Evolutionary conservation across 2,329 filamentous ascomycete species (phyloP).

Genomic region (Aspergillus japonicus): DNA sequence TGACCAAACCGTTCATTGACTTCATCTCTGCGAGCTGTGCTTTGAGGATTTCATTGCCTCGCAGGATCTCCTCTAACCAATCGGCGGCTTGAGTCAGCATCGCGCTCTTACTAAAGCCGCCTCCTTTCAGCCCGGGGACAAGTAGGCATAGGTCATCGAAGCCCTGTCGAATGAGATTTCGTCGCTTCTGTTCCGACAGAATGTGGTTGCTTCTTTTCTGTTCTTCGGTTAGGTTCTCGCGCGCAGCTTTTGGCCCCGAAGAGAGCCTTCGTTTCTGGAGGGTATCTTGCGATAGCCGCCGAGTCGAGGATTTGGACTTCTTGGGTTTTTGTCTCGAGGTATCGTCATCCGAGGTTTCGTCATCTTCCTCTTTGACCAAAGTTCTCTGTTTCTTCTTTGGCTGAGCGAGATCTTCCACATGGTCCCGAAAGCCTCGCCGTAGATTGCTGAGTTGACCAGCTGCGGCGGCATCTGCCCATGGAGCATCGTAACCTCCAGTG

Average conservation of each 20-base stretch:
- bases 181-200: conserved; percentile 79
- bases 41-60: conserved; percentile 64
- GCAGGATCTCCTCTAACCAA: conserved; percentile 71
- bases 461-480: conserved; percentile 18
- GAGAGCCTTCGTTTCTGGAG: conserved; percentile 37
- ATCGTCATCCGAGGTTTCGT: conserved; percentile 36
- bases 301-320: conserved; percentile 49
- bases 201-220: conserved; percentile 87
- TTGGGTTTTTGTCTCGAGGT: conserved; percentile 41
- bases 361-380: conserved; percentile 43
- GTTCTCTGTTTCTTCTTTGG: conserved; percentile 35
- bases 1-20: conserved; percentile 36
- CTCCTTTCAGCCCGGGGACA: conserved; percentile 71
- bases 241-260: conserved; percentile 30
- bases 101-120: conserved; percentile 79
- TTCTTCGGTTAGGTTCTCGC: conserved; percentile 69
- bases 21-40: conserved; percentile 54
- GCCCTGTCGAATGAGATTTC: conserved; percentile 76
- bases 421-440: conserved; percentile 17
- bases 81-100: conserved; percentile 73
- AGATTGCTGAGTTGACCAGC: conserved; percentile 10
- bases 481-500: conserved; percentile 10
- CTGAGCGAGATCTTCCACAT: conserved; percentile 25
- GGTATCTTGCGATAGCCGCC: conserved; percentile 36
- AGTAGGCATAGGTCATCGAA: conserved; percentile 77